These are phyloP conservation scores for Talaromyces borbonicus DNA, from an alignment of 495 filamentous ascomycete genomes.

Conservation along the genomic window DNA sequence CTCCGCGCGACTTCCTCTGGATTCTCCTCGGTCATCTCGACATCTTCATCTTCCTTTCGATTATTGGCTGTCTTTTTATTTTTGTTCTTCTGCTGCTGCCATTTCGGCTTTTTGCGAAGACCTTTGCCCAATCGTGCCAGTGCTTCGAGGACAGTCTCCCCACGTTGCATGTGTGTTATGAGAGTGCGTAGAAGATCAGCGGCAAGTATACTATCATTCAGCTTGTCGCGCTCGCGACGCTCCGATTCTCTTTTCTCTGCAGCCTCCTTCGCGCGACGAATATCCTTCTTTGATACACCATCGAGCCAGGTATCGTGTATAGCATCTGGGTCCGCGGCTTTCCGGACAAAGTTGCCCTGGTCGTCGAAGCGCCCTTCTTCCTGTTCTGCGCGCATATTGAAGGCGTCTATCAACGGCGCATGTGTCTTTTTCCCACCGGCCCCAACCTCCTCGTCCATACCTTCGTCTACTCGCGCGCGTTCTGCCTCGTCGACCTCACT, in stretches of 20 bases:
- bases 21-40: slow-evolving; percentile 70
- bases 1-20: slow-evolving; percentile 59
- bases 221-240: slow-evolving; percentile 51
- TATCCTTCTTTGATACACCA: slow-evolving; percentile 86
- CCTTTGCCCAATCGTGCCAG: slow-evolving; percentile 69
- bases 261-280: slow-evolving; percentile 76
- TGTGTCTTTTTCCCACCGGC: slow-evolving; percentile 85
- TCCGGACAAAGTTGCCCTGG: slow-evolving; percentile 82
- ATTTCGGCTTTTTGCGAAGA: slow-evolving; percentile 48
- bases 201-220: slow-evolving; percentile 65
- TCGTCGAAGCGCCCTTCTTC: slow-evolving; percentile 92
- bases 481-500: slow-evolving; percentile 68
- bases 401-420: slow-evolving; percentile 91
- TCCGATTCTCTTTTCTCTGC: slow-evolving; percentile 80
- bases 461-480: slow-evolving; percentile 55
- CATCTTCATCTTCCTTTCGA: slow-evolving; percentile 38
- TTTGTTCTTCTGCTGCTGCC: slow-evolving; percentile 47
- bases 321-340: slow-evolving; percentile 79
- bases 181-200: slow-evolving; percentile 63
- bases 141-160: slow-evolving; percentile 85
- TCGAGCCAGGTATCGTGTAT: slow-evolving; percentile 89
- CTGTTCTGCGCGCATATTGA: slow-evolving; percentile 84
- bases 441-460: slow-evolving; percentile 78
- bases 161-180: slow-evolving; percentile 62
- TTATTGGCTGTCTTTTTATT: slow-evolving; percentile 49